Evolutionary conservation across 2,329 filamentous ascomycete species (phyloP).

Genomic region (Cladophialophora yegresii): DNA sequence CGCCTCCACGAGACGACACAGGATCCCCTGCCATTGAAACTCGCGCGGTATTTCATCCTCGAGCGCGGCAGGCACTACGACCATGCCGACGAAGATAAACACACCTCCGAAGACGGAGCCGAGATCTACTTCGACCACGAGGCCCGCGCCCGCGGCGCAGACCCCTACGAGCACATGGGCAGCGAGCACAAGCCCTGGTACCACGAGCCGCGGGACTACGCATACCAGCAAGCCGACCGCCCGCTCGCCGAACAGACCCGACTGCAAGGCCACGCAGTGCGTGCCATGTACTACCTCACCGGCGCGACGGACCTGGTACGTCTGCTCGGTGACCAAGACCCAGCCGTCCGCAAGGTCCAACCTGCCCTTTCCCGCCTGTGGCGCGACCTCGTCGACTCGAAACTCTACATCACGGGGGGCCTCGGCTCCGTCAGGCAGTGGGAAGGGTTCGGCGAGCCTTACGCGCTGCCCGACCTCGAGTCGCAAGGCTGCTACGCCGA

Average conservation of each 20-base stretch:
- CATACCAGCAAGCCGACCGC: conserved; percentile 13
- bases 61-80: neutral
- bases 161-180: conserved; percentile 8
- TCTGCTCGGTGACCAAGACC: neutral
- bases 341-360: neutral
- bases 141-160: conserved; percentile 6
- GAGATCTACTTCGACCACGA: conserved; percentile 42
- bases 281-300: conserved; percentile 10
- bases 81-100: conserved; percentile 40
- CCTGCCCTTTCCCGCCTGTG: conserved; percentile 7
- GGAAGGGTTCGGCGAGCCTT: conserved; percentile 11
- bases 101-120: neutral
- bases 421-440: conserved; percentile 4
- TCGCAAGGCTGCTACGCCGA: conserved; percentile 7
- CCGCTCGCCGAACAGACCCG: conserved; percentile 2
- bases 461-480: conserved; percentile 11
- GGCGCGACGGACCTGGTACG: conserved; percentile 8
- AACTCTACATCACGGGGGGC: conserved; percentile 11
- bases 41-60: conserved; percentile 58
- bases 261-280: conserved; percentile 7
- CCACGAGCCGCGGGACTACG: conserved; percentile 10
- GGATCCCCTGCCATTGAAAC: conserved; percentile 44
- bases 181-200: conserved; percentile 7
- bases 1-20: conserved; percentile 48
- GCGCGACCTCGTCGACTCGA: conserved; percentile 10